phyloP scores from a whole-genome alignment of 1,139 yeast species.

The Diutina siamensis region DNA sequence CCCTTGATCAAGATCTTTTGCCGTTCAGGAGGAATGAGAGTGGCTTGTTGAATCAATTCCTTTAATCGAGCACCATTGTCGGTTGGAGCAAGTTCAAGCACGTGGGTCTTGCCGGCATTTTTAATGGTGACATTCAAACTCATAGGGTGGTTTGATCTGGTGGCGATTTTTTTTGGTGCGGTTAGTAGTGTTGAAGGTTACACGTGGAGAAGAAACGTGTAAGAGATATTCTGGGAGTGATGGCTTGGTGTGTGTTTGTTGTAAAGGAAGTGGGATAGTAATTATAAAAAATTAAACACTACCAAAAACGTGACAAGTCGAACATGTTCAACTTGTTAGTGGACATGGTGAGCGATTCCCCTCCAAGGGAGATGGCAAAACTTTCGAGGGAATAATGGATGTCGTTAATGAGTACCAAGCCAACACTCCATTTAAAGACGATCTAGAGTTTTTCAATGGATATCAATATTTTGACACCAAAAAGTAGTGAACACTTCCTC shows the following conservation, averaged over 20 bases:
- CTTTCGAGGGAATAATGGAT: not conserved
- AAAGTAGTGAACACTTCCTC: no score
- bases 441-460: constrained; percentile 21
- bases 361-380: not conserved
- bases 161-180: constrained; percentile 4
- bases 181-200: not conserved
- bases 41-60: constrained; percentile 54
- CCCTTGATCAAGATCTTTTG: constrained; percentile 87
- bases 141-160: not conserved
- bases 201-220: not conserved
- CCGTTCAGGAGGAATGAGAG: constrained; percentile 75
- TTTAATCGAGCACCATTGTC: constrained; percentile 66
- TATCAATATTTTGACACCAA: constrained; percentile 23
- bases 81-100: constrained; percentile 44
- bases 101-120: constrained; percentile 77
- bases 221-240: not conserved
- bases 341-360: constrained; percentile 7
- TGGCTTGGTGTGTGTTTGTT: not conserved
- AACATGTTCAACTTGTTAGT: constrained; percentile 6
- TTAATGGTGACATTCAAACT: constrained; percentile 34
- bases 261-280: not conserved
- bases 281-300: not conserved
- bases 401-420: constrained; percentile 13
- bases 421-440: constrained; percentile 16
- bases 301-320: constrained; percentile 5